Conservation (phyloP, 1,139 yeast species). For the Chernovozyma aurita region DNA sequence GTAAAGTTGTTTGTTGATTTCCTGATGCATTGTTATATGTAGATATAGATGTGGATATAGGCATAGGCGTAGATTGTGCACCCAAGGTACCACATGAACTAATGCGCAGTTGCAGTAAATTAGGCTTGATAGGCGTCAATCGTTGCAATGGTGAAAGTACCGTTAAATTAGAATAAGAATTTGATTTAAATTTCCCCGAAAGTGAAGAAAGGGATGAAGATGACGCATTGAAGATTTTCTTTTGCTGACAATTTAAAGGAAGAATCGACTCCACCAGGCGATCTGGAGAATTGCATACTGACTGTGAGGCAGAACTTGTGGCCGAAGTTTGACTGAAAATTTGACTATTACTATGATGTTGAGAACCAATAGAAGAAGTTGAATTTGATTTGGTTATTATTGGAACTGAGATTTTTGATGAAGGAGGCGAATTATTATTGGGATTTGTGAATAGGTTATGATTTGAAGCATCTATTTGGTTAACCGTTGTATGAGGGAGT, state of each 20-base stretch:
- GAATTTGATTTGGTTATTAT: neutral
- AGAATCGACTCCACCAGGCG: slow-evolving; percentile 2
- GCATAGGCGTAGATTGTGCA: no score
- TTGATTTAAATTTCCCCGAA: no score
- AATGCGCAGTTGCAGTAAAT: slow-evolving; percentile 4
- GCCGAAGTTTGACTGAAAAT: slow-evolving; percentile 11
- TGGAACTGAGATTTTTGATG: neutral
- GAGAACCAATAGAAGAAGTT: slow-evolving; percentile 2
- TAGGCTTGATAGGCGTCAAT: slow-evolving; percentile 38
- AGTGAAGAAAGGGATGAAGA: slow-evolving; percentile 25
- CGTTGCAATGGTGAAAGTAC: slow-evolving; percentile 23
- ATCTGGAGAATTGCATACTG: slow-evolving; percentile 35
- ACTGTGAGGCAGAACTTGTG: slow-evolving; percentile 20
- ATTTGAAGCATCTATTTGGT: neutral
- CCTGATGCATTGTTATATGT: no score
- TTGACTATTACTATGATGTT: neutral
- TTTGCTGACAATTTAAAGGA: slow-evolving; percentile 14
- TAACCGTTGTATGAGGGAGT: neutral
- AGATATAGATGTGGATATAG: no score
- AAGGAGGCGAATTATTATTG: neutral
- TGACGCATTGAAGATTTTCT: slow-evolving; percentile 18
- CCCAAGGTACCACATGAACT: neutral
- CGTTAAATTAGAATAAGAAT: slow-evolving; percentile 20
- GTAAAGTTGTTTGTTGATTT: no score
- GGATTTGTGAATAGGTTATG: no score